Percentiles rank a stretch among this genome's conserved stretches.
phyloP scores from a whole-genome alignment of 2,329 filamentous ascomycete genomes.

The Amphichorda felina region DNA sequence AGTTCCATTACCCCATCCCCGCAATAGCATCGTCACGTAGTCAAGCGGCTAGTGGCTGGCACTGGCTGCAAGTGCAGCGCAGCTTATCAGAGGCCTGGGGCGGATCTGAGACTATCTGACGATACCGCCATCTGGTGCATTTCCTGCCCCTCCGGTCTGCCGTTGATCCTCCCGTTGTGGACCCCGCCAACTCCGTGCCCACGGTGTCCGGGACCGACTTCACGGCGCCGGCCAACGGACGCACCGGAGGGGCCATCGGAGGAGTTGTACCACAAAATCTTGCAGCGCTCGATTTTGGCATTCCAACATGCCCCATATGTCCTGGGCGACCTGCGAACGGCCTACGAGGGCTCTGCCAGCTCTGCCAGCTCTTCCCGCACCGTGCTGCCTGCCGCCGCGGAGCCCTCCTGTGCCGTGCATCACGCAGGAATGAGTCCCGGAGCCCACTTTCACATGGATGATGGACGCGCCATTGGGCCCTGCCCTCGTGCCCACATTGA shows the following conservation, averaged over 20 bases:
- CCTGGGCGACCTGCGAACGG: neutral
- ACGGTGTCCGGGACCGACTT: neutral
- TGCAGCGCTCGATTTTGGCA: too few relatives aligned
- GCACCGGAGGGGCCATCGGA: neutral
- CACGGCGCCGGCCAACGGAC: neutral
- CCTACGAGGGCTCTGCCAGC: neutral
- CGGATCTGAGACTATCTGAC: neutral
- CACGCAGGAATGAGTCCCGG: neutral
- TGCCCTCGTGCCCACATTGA: too few relatives aligned
- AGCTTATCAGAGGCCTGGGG: too few relatives aligned
- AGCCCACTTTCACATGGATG: slow-evolving; percentile 1
- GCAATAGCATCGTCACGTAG: too few relatives aligned
- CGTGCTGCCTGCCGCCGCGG: too few relatives aligned
- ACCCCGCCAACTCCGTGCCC: neutral
- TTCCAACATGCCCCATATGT: neutral
- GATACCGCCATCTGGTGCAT: neutral
- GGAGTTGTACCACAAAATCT: too few relatives aligned
- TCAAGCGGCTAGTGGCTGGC: too few relatives aligned
- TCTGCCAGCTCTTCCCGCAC: too few relatives aligned
- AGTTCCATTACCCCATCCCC: too few relatives aligned
- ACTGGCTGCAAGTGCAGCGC: neutral
- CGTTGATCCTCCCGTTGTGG: slow-evolving; percentile 5
- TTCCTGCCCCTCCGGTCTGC: slow-evolving; percentile 1
- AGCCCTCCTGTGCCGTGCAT: neutral
- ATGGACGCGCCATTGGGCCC: too few relatives aligned